Evolutionary conservation across 805 yeast genomes (phyloP), one percentile per base, ranked within the genome.

Genomic region (Candida orba): DNA sequence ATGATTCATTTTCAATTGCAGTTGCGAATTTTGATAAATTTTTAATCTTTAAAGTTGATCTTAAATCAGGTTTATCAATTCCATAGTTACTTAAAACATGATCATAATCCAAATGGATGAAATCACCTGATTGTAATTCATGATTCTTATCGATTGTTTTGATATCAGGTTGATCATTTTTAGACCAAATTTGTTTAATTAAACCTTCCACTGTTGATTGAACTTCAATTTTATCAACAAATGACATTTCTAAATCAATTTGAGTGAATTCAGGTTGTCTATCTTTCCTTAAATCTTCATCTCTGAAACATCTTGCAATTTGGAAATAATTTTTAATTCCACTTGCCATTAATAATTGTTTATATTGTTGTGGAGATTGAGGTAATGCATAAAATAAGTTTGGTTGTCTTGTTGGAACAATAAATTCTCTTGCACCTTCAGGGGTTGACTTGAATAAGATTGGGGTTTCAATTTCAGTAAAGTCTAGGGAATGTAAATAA

Each of bases 241-340:
- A 93, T 17, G 90, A 76, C 91, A 93, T 83, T 62, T 93, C 99
- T 64, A 93, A 54, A 69, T 93, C 99, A n/a, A 93, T 67, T 64
- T 93, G 99, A 1, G 99, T 93, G 61, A 93, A 93, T 60, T 93
- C 99, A 0, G 98, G 98, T 64, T 93, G 99, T 63, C 99, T 76
- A 62, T 93, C 99, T 1, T 87, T 81, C 46, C 99, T 73, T 45
- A 93, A 71, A 64, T 93, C 98, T 62, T 93, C 99, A 61, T 93
- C 99, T 51, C 99, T 73, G 61, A 93, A 93, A 61, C 99, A 93
- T 56, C 78, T 81, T 4, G 99, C 98, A 34, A 93, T 69, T 64
- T 93, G 99, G 63, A 78, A 93, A 63, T 93, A 93, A 39, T 78
- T 72, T 41, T 83, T 73, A 34, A 93, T 78, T 1, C 99, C 99